These are phyloP conservation scores for Coemansia javaensis DNA, from an alignment of 192 early-diverging fungal species.

Conservation along the genomic window DNA sequence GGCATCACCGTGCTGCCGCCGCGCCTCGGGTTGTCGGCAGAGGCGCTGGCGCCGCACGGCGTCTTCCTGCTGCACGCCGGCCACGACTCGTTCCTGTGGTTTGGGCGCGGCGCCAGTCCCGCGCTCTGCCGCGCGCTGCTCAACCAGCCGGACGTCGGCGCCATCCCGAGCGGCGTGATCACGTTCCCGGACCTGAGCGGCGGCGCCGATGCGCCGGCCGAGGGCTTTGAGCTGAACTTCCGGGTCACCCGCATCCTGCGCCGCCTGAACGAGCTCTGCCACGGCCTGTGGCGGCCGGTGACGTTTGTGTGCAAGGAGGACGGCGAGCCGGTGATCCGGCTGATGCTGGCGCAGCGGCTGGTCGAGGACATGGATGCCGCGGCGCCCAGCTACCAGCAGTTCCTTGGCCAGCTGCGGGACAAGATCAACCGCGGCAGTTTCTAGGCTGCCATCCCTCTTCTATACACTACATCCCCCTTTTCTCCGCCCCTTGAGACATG, in stretches of 20 bases:
- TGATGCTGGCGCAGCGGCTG: conserved; percentile 81
- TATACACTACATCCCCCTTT: not conserved
- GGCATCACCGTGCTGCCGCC: conserved; percentile 72
- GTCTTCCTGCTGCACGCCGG: conserved; percentile 84
- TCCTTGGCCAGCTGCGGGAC: conserved; percentile 69
- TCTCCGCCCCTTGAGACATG: too few species aligned
- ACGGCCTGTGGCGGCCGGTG: conserved; percentile 66
- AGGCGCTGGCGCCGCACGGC: conserved; percentile 79
- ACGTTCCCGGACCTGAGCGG: conserved; percentile 71
- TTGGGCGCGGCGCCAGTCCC: conserved; percentile 75
- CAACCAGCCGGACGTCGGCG: conserved; percentile 27
- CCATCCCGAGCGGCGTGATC: conserved; percentile 54
- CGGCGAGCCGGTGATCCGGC: conserved; percentile 73
- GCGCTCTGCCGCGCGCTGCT: conserved; percentile 72
- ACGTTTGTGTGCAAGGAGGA: conserved; percentile 90
- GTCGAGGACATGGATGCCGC: conserved; percentile 88
- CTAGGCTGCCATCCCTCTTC: conserved; percentile 8
- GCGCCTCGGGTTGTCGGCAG: conserved; percentile 72
- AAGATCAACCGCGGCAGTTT: conserved; percentile 56
- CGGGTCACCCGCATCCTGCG: conserved; percentile 72
- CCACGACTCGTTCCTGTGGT: conserved; percentile 81
- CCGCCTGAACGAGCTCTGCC: conserved; percentile 63
- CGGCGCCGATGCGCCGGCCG: conserved; percentile 54
- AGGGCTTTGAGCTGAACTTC: conserved; percentile 70
- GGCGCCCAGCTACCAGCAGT: conserved; percentile 73